phyloP scores from a whole-genome alignment of 108 stramenopile genomes.

The Discostella pseudostelligera region DNA sequence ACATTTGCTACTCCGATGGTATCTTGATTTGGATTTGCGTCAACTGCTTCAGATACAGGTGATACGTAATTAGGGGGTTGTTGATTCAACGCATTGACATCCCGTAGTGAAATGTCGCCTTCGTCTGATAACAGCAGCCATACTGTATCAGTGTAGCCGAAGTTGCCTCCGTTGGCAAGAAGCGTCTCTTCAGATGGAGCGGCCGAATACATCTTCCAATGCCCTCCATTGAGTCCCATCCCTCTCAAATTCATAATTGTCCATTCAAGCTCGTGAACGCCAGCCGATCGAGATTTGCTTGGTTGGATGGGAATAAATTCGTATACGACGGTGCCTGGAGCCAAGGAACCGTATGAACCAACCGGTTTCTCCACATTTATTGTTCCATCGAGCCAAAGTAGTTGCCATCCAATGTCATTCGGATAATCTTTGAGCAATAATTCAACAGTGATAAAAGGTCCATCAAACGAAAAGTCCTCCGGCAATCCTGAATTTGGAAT shows the following conservation, averaged over 20 bases:
- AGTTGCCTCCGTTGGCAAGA: conserved; percentile 5
- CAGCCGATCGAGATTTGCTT: not conserved
- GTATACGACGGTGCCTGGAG: conserved; percentile 7
- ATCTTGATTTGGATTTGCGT: not conserved
- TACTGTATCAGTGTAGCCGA: conserved; percentile 1
- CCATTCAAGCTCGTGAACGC: conserved; percentile 1
- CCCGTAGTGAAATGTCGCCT: not conserved
- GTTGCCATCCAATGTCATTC: conserved; percentile 23
- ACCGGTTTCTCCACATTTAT: conserved; percentile 20
- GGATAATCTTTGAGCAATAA: conserved; percentile 11
- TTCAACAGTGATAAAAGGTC: conserved; percentile 13
- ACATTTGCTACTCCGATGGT: no score
- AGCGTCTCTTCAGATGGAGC: not conserved
- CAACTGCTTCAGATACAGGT: not conserved
- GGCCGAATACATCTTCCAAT: conserved; percentile 12
- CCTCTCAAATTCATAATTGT: conserved; percentile 15
- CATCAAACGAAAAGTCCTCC: conserved; percentile 11
- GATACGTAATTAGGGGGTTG: not conserved
- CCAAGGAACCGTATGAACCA: conserved; percentile 12
- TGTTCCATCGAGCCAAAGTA: conserved; percentile 8
- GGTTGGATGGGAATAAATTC: conserved; percentile 10
- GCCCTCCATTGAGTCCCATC: conserved; percentile 5
- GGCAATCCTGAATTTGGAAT: not conserved
- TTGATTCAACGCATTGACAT: not conserved
- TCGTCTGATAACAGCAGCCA: not conserved